Evolutionary conservation across 495 filamentous ascomycete species (phyloP), one percentile per base, ranked within the genome.

Genomic region (Aspergillus diversus): DNA sequence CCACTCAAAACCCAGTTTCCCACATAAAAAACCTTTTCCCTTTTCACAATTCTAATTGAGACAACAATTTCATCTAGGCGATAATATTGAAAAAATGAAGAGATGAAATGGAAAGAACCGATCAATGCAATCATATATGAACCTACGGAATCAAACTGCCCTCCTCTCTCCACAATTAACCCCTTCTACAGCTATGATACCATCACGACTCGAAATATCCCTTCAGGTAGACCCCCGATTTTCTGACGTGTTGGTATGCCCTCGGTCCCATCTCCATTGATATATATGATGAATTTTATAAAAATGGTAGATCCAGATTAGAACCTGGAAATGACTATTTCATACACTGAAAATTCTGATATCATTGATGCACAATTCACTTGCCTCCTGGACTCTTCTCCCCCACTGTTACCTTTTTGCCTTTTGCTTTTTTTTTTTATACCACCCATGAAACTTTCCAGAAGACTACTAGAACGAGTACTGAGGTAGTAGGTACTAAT

Each of bases 291-390:
- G 76, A 79, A 73, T 61, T 55, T 72, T 66, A 71, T 71, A 68
- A 67, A 56, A 73, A 76, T 72, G 72, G 71, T 73, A 71, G 74
- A 72, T 75, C 71, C 63, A 63, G 72, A 57, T 65, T 66, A 66
- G 69, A 66, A 71, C 63, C 69, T 65, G 75, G 76, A 71, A 33
- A 72, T 77, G 76, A 79, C 72, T 71, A 71, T 74, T 75, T 65
- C 48, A 79, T 77, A 79, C 76, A 79, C 76, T 79, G 76, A 79
- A 79, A 79, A 79, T 79, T 79, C 76, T 79, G 76, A 79, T 71
- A 49, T 50, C 16, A 21, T 31, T 67, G 21, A 27, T 27, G 21
- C 21, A 27, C 21, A 1, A 27, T 27, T 27, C 21, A 27, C 21
- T 27, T 27, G 21, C 21, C 21, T 27, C 21, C 21, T 27, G 21